Percentiles rank a stretch among this genome's conserved stretches.
Evolutionary conservation across 2,329 filamentous ascomycete species (phyloP).

Genomic region (Hymenoscyphus infarciens): DNA sequence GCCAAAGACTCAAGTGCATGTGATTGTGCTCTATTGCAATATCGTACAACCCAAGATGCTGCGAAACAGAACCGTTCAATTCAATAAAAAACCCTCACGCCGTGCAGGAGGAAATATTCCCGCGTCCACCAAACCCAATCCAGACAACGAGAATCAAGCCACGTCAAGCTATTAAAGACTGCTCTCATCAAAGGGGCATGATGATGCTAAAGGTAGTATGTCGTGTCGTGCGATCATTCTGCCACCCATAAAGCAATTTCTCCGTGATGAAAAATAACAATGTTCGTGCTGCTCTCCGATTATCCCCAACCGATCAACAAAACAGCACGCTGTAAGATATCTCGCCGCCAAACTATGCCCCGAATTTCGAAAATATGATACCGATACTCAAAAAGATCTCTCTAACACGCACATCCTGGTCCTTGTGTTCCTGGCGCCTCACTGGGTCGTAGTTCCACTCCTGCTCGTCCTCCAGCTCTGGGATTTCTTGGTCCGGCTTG

Average conservation of each 20-base stretch:
- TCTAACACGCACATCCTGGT: conserved; percentile 62
- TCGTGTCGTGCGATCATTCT: conserved; percentile 23
- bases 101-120: conserved; percentile 28
- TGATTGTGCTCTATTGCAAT: conserved; percentile 35
- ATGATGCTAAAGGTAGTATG: conserved; percentile 4
- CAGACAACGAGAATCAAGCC: conserved; percentile 29
- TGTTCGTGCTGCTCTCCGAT: conserved; percentile 15
- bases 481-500: conserved; percentile 90
- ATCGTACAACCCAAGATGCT: conserved; percentile 37
- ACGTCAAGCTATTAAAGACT: conserved; percentile 36
- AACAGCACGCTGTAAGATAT: conserved; percentile 11
- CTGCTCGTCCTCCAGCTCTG: conserved; percentile 54
- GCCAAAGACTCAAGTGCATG: conserved; percentile 4
- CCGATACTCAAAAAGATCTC: conserved; percentile 3
- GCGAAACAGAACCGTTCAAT: conserved; percentile 28
- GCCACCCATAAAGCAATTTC: conserved; percentile 17
- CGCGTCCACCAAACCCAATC: conserved; percentile 26
- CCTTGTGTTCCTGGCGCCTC: conserved; percentile 55
- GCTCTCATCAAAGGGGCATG: conserved; percentile 26
- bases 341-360: conserved; percentile 21
- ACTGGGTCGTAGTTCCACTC: conserved; percentile 58
- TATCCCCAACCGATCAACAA: conserved; percentile 15
- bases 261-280: conserved; percentile 21
- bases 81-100: conserved; percentile 32
- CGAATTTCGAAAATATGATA: conserved; percentile 19